These are phyloP conservation scores for Starmerella ratchasimensis DNA, from an alignment of 805 yeast species.

Conservation along the genomic window DNA sequence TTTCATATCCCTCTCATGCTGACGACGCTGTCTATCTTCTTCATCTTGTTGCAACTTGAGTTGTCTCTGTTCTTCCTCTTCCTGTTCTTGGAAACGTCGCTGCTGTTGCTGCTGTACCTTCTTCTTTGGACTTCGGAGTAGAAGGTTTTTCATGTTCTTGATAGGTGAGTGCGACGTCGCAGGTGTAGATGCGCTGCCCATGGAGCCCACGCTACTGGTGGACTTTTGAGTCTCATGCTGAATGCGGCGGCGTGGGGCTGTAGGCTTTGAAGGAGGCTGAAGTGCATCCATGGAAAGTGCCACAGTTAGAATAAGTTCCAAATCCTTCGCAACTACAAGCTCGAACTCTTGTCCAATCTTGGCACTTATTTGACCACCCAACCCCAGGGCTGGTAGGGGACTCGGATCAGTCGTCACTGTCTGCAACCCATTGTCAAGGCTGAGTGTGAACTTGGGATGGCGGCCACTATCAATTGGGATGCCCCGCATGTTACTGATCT, in stretches of 20 bases:
- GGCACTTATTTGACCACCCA: conserved; percentile 12
- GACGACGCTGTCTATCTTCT: conserved; percentile 3
- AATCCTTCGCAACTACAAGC: conserved; percentile 43
- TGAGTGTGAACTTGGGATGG: conserved; percentile 20
- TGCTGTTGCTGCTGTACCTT: conserved; percentile 11
- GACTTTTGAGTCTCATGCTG: conserved; percentile 5
- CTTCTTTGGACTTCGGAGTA: conserved; percentile 17
- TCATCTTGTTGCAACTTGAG: conserved; percentile 1
- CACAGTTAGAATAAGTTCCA: conserved; percentile 58
- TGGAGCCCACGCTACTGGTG: background rate
- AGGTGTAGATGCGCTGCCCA: background rate
- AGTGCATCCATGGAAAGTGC: conserved; percentile 40
- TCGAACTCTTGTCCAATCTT: conserved; percentile 56
- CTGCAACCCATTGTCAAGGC: conserved; percentile 23
- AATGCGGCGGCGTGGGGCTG: conserved; percentile 8
- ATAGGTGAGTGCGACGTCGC: conserved; percentile 5
- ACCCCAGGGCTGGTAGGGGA: conserved; percentile 16
- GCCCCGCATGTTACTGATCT: conserved; percentile 17
- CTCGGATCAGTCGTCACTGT: conserved; percentile 20
- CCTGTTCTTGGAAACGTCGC: conserved; percentile 5
- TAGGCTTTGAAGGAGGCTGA: conserved; percentile 23
- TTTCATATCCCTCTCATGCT: conserved; percentile 14
- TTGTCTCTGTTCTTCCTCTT: conserved; percentile 1
- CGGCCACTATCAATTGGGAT: conserved; percentile 20
- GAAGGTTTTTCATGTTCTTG: conserved; percentile 19